Percentiles rank a stretch among this genome's conserved stretches.
phyloP scores from a whole-genome alignment of 352 stramenopile genomes.

The Phytophthora tubulina region DNA sequence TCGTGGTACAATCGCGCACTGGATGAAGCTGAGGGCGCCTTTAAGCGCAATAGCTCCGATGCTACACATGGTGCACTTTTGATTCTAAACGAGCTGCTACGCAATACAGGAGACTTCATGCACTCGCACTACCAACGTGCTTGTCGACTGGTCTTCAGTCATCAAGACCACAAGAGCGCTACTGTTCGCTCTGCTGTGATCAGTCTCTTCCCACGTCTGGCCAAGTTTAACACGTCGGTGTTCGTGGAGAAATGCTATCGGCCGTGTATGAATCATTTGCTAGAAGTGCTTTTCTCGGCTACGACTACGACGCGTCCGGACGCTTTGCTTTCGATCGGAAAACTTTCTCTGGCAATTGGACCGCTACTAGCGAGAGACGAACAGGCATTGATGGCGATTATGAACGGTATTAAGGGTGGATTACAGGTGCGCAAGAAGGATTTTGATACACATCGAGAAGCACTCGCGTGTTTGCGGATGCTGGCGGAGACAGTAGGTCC shows the following conservation, averaged over 20 bases:
- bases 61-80: slow-evolving; percentile 84
- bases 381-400: slow-evolving; percentile 81
- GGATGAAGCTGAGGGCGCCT: slow-evolving; percentile 80
- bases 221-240: slow-evolving; percentile 90
- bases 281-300: slow-evolving; percentile 85
- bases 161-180: slow-evolving; percentile 83
- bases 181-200: slow-evolving; percentile 87
- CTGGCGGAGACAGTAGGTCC: slow-evolving; percentile 79
- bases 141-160: slow-evolving; percentile 78
- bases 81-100: slow-evolving; percentile 88
- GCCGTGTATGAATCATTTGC: slow-evolving; percentile 83
- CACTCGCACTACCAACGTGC: slow-evolving; percentile 82
- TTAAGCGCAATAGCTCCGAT: slow-evolving; percentile 81
- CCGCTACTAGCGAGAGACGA: slow-evolving; percentile 80
- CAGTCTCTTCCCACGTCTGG: slow-evolving; percentile 84
- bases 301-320: slow-evolving; percentile 83
- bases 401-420: slow-evolving; percentile 89
- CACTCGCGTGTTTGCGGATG: slow-evolving; percentile 85
- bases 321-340: slow-evolving; percentile 85
- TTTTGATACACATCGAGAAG: slow-evolving; percentile 86
- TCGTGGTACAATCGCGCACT: slow-evolving; percentile 83
- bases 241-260: slow-evolving; percentile 89
- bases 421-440: slow-evolving; percentile 88
- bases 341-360: slow-evolving; percentile 85
- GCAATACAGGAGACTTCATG: slow-evolving; percentile 92